Evolutionary conservation across 345 rosid genomes (phyloP).

Genomic region (Populus alba): DNA sequence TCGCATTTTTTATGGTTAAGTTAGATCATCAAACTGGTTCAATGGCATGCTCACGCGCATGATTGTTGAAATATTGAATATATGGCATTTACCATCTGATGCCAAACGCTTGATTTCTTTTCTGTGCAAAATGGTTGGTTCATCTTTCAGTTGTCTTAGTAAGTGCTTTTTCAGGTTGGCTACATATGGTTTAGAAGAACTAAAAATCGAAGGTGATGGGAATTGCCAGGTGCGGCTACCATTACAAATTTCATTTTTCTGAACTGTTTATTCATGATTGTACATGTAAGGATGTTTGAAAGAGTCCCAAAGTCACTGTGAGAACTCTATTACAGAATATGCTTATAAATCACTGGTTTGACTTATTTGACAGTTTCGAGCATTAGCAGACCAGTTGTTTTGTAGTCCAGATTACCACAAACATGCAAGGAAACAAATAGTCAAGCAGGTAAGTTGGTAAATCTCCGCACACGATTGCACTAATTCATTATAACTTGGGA

Average conservation of each 20-base stretch:
- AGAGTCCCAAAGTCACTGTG: background rate
- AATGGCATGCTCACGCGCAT: background rate
- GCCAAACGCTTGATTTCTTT: background rate
- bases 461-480: background rate
- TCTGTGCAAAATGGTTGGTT: slow-evolving; percentile 1
- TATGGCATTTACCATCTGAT: background rate
- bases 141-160: slow-evolving; percentile 10
- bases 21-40: background rate
- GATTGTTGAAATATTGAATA: background rate
- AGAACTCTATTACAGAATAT: background rate
- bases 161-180: slow-evolving; percentile 53
- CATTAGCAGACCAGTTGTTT: slow-evolving; percentile 89
- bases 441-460: slow-evolving; percentile 66
- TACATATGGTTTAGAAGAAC: slow-evolving; percentile 77
- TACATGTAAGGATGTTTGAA: background rate
- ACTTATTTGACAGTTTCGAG: slow-evolving; percentile 63
- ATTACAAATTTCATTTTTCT: background rate
- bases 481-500: background rate
- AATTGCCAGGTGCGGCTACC: slow-evolving; percentile 73
- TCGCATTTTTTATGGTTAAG: background rate
- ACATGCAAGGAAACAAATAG: slow-evolving; percentile 69
- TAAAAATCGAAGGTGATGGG: slow-evolving; percentile 93
- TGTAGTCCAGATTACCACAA: slow-evolving; percentile 78
- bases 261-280: background rate
- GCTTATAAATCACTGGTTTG: background rate